These are phyloP conservation scores for Paramecium caudatum DNA, from an alignment of 73 alveolate species.

Conservation along the genomic window DNA sequence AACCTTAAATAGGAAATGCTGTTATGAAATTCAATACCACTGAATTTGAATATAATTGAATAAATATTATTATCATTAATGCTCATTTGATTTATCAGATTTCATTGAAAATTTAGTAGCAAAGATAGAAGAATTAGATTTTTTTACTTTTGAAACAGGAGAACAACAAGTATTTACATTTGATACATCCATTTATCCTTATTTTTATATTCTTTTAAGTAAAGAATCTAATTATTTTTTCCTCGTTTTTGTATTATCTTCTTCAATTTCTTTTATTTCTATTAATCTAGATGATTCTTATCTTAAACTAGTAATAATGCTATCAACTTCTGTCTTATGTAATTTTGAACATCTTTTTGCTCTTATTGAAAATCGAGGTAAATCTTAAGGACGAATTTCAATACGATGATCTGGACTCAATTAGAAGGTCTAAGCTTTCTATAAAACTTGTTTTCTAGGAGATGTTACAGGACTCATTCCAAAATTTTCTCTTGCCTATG, in stretches of 20 bases:
- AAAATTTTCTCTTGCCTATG: neutral
- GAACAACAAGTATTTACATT: slow-evolving; percentile 23
- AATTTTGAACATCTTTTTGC: slow-evolving; percentile 6
- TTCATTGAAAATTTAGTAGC: slow-evolving; percentile 15
- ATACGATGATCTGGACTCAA: slow-evolving; percentile 28
- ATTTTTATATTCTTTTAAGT: neutral
- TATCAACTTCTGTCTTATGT: neutral
- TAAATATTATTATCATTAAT: neutral
- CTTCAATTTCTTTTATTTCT: neutral
- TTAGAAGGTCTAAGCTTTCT: neutral
- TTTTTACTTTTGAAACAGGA: slow-evolving; percentile 11
- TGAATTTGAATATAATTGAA: slow-evolving; percentile 51
- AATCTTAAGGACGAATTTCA: slow-evolving; percentile 2
- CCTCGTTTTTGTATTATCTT: neutral
- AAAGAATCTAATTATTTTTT: neutral
- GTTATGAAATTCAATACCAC: slow-evolving; percentile 33
- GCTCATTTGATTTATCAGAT: slow-evolving; percentile 2
- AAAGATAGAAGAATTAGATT: slow-evolving; percentile 23
- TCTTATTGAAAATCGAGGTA: neutral
- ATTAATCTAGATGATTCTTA: neutral
- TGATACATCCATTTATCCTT: neutral
- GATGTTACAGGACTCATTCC: slow-evolving; percentile 10
- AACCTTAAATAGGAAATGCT: neutral
- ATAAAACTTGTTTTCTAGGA: neutral
- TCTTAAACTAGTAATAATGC: slow-evolving; percentile 44